Evolutionary conservation across 108 stramenopile species (phyloP).

Genomic region (Chaetoceros tenuissimus): DNA sequence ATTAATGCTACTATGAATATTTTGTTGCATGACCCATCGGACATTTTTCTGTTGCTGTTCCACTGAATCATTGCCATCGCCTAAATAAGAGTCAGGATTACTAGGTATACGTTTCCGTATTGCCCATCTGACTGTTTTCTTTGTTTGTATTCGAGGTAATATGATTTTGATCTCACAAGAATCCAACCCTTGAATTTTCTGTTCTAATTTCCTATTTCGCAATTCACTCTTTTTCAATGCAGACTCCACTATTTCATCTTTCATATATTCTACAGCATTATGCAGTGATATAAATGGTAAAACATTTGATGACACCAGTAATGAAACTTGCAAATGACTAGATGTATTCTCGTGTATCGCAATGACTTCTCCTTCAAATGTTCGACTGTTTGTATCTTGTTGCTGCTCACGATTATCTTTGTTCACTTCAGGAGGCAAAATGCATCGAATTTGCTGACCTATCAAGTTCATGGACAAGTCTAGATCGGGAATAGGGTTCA

Average conservation of each 20-base stretch:
- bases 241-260: slow-evolving; percentile 25
- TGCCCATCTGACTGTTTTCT: slow-evolving; percentile 37
- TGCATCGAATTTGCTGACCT: slow-evolving; percentile 54
- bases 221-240: slow-evolving; percentile 27
- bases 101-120: slow-evolving; percentile 42
- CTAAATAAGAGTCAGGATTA: slow-evolving; percentile 19
- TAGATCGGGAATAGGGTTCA: slow-evolving; percentile 39
- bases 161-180: slow-evolving; percentile 3
- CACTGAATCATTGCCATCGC: slow-evolving; percentile 50
- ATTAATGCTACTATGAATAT: too few species aligned
- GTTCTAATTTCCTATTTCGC: slow-evolving; percentile 21
- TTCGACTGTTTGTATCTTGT: slow-evolving; percentile 11
- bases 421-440: slow-evolving; percentile 29
- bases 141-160: background rate
- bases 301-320: background rate
- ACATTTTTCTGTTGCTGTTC: slow-evolving; percentile 56
- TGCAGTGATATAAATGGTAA: slow-evolving; percentile 2
- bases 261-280: slow-evolving; percentile 37
- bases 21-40: too few species aligned
- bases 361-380: slow-evolving; percentile 55
- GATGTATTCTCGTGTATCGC: too few species aligned
- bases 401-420: slow-evolving; percentile 9
- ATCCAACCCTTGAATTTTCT: slow-evolving; percentile 13
- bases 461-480: slow-evolving; percentile 58
- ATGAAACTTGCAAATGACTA: slow-evolving; percentile 25